A percentile compares a stretch with the other conserved stretches of the same genome.
These are phyloP conservation scores for Niveomyces coronatus DNA, from an alignment of 2,329 filamentous ascomycete genomes.

Conservation along the genomic window DNA sequence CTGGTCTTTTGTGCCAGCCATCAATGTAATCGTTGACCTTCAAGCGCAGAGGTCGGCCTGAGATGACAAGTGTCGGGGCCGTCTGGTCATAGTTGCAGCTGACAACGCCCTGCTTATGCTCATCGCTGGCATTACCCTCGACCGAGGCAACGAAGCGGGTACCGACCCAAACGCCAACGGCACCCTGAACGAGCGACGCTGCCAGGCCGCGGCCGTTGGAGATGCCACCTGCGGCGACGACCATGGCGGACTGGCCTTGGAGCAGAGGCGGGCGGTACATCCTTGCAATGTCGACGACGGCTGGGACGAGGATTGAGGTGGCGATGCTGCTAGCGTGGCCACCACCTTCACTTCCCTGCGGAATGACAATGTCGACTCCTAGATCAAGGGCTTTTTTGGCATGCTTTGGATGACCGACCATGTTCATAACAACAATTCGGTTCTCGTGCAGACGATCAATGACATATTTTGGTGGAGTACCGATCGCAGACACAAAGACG, in stretches of 20 bases:
- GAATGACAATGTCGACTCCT: conserved; percentile 84
- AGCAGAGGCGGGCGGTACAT: conserved; percentile 60
- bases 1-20: conserved; percentile 67
- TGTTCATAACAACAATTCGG: conserved; percentile 87
- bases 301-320: conserved; percentile 76
- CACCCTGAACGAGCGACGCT: conserved; percentile 76
- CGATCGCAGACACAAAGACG: conserved; percentile 81
- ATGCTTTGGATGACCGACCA: conserved; percentile 90
- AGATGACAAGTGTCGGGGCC: conserved; percentile 69
- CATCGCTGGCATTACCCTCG: conserved; percentile 70
- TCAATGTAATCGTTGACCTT: conserved; percentile 75
- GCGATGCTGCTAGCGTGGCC: conserved; percentile 87
- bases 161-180: conserved; percentile 85
- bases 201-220: conserved; percentile 74
- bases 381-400: conserved; percentile 78
- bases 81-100: conserved; percentile 72
- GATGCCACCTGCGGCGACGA: conserved; percentile 84
- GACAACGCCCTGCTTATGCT: conserved; percentile 80
- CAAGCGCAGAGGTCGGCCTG: conserved; percentile 71
- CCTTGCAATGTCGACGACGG: conserved; percentile 73
- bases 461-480: conserved; percentile 65
- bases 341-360: conserved; percentile 87
- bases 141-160: conserved; percentile 78
- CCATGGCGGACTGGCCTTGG: conserved; percentile 60
- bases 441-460: conserved; percentile 69